Base-by-base conservation (phyloP, 441 rosid species). In the Dalechampia spathulata region DNA sequence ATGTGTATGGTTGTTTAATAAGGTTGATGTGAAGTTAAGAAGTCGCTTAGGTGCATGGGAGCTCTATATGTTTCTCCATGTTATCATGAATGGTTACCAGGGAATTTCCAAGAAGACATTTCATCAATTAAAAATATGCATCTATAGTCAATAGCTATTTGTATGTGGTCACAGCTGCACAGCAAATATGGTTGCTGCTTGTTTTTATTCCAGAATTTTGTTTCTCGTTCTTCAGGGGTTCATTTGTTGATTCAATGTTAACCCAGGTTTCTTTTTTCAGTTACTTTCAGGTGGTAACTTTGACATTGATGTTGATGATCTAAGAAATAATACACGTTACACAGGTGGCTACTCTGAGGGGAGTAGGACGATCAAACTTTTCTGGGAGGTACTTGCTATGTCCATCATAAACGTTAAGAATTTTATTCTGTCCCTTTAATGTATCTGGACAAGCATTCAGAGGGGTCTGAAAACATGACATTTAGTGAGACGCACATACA, bases 261-360 rank as follows among this genome's bases (percentile, higher is more conserved):
- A 75, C 52, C 45, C 40, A 44, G n/a, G 20, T 75, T 49, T 23
- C 45, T 60, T 26, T 66, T 30, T 67, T 57, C 88, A 94, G 98
- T 76, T 94, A 72, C 96, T 94, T 71, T 94, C 99, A 73, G 98
- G 99, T 62, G 99, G 98, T 73, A 83, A 78, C 65, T 83, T 75
- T 74, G 98, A 94, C 66, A 87, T 90, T 56, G 94, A 94, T 71
- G 85, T 94, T 39, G 87, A 87, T 70, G 99, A 90, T 72, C 67
- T 94, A 57, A 80, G 83, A 74, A 83, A 55, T 40, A 80, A 87
- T 73, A 86, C 99, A 37, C 80, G 78, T 64, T 87, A 94, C 76
- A 78, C 98, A 32, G 98, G 98, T 61, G 98, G 99, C 68, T 94
- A 94, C 76, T 66, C 80, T 28, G 98, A 83, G 68, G 87, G 94